phyloP scores from a whole-genome alignment of 2,329 filamentous ascomycete genomes.

The Fusarium siculi region DNA sequence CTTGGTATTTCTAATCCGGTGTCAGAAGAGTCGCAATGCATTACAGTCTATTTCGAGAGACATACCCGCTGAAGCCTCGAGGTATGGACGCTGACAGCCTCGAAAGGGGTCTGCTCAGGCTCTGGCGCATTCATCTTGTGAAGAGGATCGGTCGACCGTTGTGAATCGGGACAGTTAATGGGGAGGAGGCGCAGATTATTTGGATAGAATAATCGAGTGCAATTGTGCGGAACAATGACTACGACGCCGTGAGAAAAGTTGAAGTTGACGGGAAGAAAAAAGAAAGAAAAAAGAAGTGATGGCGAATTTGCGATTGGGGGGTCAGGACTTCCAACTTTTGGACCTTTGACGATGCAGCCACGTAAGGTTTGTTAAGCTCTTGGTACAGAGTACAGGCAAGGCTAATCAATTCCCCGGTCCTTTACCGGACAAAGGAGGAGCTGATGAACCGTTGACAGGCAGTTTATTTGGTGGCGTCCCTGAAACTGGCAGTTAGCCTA shows the following conservation, averaged over 20 bases:
- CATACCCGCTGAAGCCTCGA: slow-evolving; percentile 77
- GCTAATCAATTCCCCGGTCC: slow-evolving; percentile 29
- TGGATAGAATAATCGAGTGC: not conserved
- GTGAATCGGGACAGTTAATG: slow-evolving; percentile 1
- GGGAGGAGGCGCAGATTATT: not conserved
- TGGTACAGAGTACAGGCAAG: not conserved
- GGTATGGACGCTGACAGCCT: slow-evolving; percentile 87
- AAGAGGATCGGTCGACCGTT: slow-evolving; percentile 15
- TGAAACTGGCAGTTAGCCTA: slow-evolving; percentile 4
- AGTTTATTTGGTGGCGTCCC: slow-evolving; percentile 29
- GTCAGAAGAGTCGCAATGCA: slow-evolving; percentile 10
- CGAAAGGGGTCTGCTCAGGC: slow-evolving; percentile 91
- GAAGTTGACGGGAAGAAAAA: slow-evolving; percentile 10
- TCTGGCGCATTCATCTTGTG: slow-evolving; percentile 83
- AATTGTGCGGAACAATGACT: slow-evolving; percentile 3
- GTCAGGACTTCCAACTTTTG: slow-evolving; percentile 17
- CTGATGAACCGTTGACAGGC: slow-evolving; percentile 16
- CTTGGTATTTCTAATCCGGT: slow-evolving; percentile 82
- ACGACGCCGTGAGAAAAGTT: not conserved
- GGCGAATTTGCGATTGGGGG: slow-evolving; percentile 15
- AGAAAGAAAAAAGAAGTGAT: slow-evolving; percentile 10
- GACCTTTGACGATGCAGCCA: slow-evolving; percentile 43
- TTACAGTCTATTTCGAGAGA: slow-evolving; percentile 31
- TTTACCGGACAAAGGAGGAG: slow-evolving; percentile 35
- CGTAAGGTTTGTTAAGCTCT: slow-evolving; percentile 32